These are phyloP conservation scores for Tricholoma flavovirens DNA, from an alignment of 768 basidiomycete species.

Conservation along the genomic window DNA sequence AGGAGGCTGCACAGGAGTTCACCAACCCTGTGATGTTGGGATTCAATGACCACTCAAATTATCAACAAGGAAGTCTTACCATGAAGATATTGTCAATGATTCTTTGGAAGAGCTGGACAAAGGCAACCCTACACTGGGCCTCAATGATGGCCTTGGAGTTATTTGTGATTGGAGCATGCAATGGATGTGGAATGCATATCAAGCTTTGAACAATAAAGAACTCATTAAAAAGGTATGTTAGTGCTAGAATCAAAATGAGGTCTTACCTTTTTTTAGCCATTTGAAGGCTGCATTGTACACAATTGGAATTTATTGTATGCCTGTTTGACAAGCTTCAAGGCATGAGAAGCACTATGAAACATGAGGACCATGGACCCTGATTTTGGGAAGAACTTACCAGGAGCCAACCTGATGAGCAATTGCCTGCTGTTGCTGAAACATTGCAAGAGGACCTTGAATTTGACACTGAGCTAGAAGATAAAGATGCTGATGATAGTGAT, in stretches of 20 bases:
- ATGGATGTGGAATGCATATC: background rate
- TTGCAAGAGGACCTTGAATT: too few species aligned
- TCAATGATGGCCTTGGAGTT: background rate
- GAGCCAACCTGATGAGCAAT: background rate
- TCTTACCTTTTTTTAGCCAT: background rate
- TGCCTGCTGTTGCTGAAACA: background rate
- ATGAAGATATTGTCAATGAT: constrained; percentile 27
- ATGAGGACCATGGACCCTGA: background rate
- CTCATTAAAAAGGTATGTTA: background rate
- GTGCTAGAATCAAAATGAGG: background rate
- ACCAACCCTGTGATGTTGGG: constrained; percentile 31
- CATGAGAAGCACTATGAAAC: background rate
- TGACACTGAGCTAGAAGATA: too few species aligned
- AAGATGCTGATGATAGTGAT: too few species aligned
- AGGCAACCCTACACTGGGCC: background rate
- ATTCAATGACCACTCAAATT: constrained; percentile 33
- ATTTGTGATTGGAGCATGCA: background rate
- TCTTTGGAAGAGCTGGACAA: constrained; percentile 9
- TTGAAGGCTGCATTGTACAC: background rate
- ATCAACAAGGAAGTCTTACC: constrained; percentile 23
- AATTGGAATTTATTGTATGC: background rate
- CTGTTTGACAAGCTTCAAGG: background rate
- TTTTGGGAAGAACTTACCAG: background rate
- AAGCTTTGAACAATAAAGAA: background rate
- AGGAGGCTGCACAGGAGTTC: constrained; percentile 26